phyloP scores from a whole-genome alignment of 192 early-diverging fungal species.

The Linnemannia zychae region DNA sequence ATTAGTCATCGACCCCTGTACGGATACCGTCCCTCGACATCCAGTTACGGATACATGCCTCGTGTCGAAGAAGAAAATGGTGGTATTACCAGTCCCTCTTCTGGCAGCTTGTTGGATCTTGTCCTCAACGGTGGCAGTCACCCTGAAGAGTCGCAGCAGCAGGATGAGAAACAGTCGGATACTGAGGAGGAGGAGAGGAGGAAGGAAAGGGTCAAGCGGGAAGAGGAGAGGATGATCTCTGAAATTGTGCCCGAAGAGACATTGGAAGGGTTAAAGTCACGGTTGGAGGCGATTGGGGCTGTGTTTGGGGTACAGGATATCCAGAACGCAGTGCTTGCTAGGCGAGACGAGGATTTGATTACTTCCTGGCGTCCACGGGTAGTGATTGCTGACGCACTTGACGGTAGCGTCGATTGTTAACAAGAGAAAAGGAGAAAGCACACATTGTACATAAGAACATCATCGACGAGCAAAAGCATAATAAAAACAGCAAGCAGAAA shows the following conservation, averaged over 20 bases:
- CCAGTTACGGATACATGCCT: conserved; percentile 21
- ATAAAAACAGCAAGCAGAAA: background rate
- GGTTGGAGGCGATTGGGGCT: conserved; percentile 13
- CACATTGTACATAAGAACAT: background rate
- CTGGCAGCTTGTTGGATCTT: background rate
- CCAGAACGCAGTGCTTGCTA: conserved; percentile 18
- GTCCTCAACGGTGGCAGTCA: background rate
- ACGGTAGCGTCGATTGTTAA: background rate
- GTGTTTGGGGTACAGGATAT: conserved; percentile 45
- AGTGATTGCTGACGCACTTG: background rate
- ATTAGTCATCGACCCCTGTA: conserved; percentile 12
- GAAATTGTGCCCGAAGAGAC: conserved; percentile 6
- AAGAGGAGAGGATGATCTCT: background rate
- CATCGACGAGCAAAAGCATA: background rate
- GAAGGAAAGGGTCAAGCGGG: background rate
- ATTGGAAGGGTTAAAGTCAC: background rate
- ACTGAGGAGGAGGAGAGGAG: background rate
- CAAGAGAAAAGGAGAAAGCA: background rate
- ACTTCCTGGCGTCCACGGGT: conserved; percentile 10
- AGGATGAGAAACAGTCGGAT: background rate
- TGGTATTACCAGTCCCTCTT: background rate
- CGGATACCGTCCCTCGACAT: conserved; percentile 27
- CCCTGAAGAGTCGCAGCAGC: background rate
- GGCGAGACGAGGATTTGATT: conserved; percentile 18
- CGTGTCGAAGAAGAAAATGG: conserved; percentile 15